Conservation (phyloP, 2,329 filamentous ascomycete species). For the Lecanicillium sp. region DNA sequence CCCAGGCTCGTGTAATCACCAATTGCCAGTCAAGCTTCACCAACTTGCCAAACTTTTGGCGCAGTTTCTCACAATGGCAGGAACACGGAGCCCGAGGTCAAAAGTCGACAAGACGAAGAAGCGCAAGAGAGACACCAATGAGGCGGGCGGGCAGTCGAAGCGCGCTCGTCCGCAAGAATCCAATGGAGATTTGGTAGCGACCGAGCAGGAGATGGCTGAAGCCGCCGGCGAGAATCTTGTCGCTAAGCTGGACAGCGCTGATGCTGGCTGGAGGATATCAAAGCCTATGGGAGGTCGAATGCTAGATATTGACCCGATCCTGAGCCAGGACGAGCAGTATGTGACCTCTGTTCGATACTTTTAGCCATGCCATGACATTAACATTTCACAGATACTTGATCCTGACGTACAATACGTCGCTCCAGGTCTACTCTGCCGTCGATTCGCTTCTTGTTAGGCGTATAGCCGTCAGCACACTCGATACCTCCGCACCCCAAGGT, state of each 20-base stretch:
- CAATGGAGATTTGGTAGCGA: constrained; percentile 12
- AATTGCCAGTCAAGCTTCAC: constrained; percentile 1
- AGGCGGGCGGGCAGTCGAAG: constrained; percentile 33
- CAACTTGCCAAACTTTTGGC: constrained; percentile 2
- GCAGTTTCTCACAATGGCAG: constrained; percentile 23
- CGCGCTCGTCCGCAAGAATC: constrained; percentile 26
- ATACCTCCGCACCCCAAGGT: constrained; percentile 16
- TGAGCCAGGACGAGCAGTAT: constrained; percentile 55
- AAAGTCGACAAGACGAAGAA: constrained; percentile 34
- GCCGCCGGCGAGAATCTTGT: constrained; percentile 15
- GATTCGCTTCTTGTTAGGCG: constrained; percentile 75
- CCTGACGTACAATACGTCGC: constrained; percentile 62
- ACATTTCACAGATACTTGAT: constrained; percentile 58
- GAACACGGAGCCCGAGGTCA: constrained; percentile 21
- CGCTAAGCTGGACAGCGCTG: constrained; percentile 20
- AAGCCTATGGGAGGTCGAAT: constrained; percentile 59
- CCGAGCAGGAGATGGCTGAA: constrained; percentile 12
- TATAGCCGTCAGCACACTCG: constrained; percentile 43
- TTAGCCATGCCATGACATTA: background rate
- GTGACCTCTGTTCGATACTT: constrained; percentile 14
- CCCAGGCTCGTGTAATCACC: constrained; percentile 3
- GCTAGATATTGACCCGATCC: constrained; percentile 55
- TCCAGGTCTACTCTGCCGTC: constrained; percentile 73
- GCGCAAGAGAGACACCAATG: constrained; percentile 37
- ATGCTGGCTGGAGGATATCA: constrained; percentile 50